Percentiles rank a stretch among this genome's conserved stretches.
Evolutionary conservation across 108 stramenopile genomes (phyloP).

Genomic region (Parmales sp.): DNA sequence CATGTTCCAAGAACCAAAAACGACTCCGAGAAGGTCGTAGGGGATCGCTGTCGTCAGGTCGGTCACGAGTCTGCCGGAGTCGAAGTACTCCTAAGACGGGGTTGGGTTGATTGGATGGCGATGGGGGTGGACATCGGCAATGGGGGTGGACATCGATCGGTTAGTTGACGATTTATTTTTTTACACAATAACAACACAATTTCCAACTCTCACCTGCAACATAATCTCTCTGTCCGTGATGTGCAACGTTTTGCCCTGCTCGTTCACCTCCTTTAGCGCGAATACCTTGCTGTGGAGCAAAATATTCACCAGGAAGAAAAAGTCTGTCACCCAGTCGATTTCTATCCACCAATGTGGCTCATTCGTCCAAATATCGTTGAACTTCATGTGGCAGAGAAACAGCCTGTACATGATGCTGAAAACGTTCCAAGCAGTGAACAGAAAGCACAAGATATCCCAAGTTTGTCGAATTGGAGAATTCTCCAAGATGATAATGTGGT

Average conservation of each 20-base stretch:
- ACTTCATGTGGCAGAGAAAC: no score
- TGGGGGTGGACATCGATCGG: no score
- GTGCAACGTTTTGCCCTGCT: background rate
- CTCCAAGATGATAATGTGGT: background rate
- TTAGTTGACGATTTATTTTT: no score
- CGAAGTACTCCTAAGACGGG: background rate
- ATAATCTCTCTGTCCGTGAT: background rate
- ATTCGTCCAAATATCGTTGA: no score
- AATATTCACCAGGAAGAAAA: background rate
- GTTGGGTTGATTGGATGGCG: no score
- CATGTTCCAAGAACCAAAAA: background rate
- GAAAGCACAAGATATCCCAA: background rate
- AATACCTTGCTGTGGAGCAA: background rate
- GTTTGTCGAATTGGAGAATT: background rate
- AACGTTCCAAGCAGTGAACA: background rate
- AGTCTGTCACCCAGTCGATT: background rate
- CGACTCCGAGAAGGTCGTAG: background rate
- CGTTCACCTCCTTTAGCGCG: slow-evolving; percentile 2
- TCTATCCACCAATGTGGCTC: no score
- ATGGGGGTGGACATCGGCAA: no score
- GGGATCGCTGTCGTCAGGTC: background rate
- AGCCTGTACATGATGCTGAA: no score
- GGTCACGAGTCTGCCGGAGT: background rate
- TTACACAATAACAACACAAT: no score
- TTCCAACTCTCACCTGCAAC: no score